Evolutionary conservation across 1,284 basidiomycete genomes (phyloP), one percentile per base, ranked within the genome.

Genomic region (Erythrobasidium hasegawianum): DNA sequence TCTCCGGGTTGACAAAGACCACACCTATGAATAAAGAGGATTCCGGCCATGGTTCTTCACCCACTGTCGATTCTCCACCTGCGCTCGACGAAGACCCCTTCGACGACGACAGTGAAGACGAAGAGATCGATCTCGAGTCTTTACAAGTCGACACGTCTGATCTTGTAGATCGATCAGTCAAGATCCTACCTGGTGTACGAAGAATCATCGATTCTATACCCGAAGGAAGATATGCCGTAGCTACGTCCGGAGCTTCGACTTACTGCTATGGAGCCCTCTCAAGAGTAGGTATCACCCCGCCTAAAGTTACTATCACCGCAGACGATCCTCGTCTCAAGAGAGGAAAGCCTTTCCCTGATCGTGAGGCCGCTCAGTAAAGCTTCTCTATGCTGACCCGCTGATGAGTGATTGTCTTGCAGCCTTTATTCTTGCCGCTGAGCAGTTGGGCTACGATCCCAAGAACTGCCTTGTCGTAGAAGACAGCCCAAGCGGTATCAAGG

Each of bases 231-330:
- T 89, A 86, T 72, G 87, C 87, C 10, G 86, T 89, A 24, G 87
- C 87, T 1, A 89, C 87, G 0, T 87, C 86, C 0, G 87, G 87
- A 8, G 87, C 87, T 1, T 52, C 59, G 65, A 53, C 50, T 61
- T 59, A 55, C 71, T 62, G 68, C 20, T 80, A 86, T 71, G 86
- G 86, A 20, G 87, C 86, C 73, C 85, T 88, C 81, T 81, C 81
- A 7, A 84, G 85, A 66, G 86, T 86, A 52, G 86, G 86, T 16
- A 89, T 89, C 76, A 81, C 81, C 0, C 86, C 86, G 10, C 87
- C 87, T 7, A 78, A 80, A 41, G 83, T 89, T 38, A 88, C 87
- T 26, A 87, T 89, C 77, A 89, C 87, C 18, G 87, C 87, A 41
- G 87, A 89, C 75, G 87, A 89, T 79, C 84, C 76, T 4, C 75